A percentile compares a stretch with the other conserved stretches of the same genome.
Conservation (phyloP, 2,329 filamentous ascomycete genomes). For the Gliomastix tumulicola region DNA sequence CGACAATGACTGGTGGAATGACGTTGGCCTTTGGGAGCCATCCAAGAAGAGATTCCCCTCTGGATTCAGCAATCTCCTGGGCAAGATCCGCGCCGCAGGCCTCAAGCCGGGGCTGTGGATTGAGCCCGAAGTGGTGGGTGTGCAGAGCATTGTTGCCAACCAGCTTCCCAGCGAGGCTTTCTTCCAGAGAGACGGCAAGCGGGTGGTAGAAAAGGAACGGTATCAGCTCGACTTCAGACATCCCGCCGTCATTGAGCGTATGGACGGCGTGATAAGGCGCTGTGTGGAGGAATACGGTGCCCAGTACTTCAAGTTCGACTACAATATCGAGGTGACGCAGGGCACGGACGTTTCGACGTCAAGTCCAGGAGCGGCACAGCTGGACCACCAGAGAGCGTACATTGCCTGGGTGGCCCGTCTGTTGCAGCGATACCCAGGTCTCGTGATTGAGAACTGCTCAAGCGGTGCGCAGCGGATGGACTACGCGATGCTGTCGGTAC, state of each 20-base stretch:
- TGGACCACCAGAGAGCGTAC: constrained; percentile 23
- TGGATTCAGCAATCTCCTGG: constrained; percentile 17
- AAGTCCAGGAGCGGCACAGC: constrained; percentile 14
- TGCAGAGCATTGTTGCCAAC: constrained; percentile 14
- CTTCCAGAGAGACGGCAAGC: constrained; percentile 20
- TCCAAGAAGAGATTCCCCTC: constrained; percentile 19
- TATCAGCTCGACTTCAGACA: constrained; percentile 25
- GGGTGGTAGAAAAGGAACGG: constrained; percentile 20
- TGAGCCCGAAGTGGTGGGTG: constrained; percentile 25
- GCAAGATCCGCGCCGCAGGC: constrained; percentile 13
- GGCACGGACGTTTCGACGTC: constrained; percentile 17
- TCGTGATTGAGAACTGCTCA: constrained; percentile 27
- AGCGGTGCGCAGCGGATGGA: constrained; percentile 26
- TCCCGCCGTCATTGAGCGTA: constrained; percentile 10
- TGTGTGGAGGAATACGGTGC: constrained; percentile 16
- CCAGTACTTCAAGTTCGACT: constrained; percentile 27
- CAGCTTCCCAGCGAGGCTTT: constrained; percentile 20
- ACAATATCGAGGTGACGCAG: constrained; percentile 24
- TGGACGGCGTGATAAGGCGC: constrained; percentile 15
- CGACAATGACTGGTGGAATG: constrained; percentile 25
- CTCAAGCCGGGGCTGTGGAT: constrained; percentile 23
- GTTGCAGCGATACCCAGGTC: constrained; percentile 13
- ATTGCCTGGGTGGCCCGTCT: constrained; percentile 19
- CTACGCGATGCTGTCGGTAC: constrained; percentile 21
- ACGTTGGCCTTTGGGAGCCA: constrained; percentile 24